These are phyloP conservation scores for Trichophyton benhamiae DNA, from an alignment of 2,329 filamentous ascomycete genomes.

Conservation along the genomic window DNA sequence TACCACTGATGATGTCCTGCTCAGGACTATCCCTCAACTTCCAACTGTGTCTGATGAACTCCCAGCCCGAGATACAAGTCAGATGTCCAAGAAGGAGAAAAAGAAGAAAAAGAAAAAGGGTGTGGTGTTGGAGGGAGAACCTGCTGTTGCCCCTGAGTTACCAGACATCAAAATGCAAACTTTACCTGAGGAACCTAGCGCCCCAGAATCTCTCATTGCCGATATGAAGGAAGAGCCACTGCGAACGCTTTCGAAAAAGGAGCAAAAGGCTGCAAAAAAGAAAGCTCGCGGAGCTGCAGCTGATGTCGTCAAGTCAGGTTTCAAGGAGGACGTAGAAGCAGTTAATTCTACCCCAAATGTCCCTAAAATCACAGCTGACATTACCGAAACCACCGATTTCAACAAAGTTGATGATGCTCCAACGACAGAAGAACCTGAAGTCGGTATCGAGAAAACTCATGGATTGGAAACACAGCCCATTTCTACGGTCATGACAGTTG, in stretches of 20 bases:
- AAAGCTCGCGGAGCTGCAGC: neutral
- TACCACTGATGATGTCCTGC: neutral
- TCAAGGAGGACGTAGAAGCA: neutral
- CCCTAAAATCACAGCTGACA: neutral
- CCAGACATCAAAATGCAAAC: neutral
- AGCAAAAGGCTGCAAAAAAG: neutral
- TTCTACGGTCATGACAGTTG: neutral
- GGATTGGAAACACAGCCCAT: neutral
- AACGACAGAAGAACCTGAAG: neutral
- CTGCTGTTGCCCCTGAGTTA: neutral
- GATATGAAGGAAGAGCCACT: neutral
- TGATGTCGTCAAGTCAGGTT: neutral
- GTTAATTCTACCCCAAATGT: neutral
- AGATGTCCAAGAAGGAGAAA: neutral
- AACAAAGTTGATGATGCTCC: neutral
- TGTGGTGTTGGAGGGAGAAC: neutral
- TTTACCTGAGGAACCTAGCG: neutral
- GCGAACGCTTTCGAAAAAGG: neutral
- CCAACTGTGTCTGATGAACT: neutral
- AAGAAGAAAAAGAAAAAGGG: slow-evolving; percentile 5
- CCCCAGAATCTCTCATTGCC: neutral
- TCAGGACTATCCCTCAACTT: neutral
- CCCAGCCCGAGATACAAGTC: neutral
- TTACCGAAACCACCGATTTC: neutral
- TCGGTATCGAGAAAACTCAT: neutral